Evolutionary conservation across 2,329 filamentous ascomycete genomes (phyloP).

Genomic region (Cytospora mali): DNA sequence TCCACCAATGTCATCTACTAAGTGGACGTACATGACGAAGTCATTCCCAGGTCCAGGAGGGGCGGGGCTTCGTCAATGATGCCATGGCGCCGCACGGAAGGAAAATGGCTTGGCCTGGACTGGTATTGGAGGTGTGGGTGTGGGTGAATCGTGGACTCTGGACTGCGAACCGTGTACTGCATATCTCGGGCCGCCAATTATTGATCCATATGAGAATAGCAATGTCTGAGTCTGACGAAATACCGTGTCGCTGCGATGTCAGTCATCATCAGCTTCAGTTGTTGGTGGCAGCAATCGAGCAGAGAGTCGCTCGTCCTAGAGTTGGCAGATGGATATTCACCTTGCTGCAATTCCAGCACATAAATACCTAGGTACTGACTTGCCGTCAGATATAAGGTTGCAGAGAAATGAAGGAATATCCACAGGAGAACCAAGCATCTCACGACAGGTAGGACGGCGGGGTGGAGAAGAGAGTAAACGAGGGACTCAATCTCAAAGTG

Average conservation of each 20-base stretch:
- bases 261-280: background rate
- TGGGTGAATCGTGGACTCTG: background rate
- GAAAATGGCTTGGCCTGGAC: background rate
- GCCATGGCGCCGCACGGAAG: background rate
- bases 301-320: too few relatives aligned
- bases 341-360: background rate
- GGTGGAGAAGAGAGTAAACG: too few relatives aligned
- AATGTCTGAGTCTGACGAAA: background rate
- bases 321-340: too few relatives aligned
- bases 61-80: background rate
- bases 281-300: background rate
- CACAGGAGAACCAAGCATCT: too few relatives aligned
- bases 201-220: background rate
- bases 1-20: background rate
- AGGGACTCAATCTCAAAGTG: too few relatives aligned
- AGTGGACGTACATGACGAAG: background rate
- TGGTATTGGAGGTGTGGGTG: background rate
- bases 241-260: background rate
- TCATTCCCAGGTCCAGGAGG: background rate
- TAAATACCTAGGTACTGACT: background rate
- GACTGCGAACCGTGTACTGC: conserved; percentile 2
- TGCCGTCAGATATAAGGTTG: background rate
- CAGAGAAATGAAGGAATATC: too few relatives aligned
- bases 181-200: conserved; percentile 23
- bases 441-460: too few relatives aligned